Evolutionary conservation across 371 early-diverging fungal genomes (phyloP), one percentile per base, ranked within the genome.

Genomic region (Apophysomyces trapeziformis): DNA sequence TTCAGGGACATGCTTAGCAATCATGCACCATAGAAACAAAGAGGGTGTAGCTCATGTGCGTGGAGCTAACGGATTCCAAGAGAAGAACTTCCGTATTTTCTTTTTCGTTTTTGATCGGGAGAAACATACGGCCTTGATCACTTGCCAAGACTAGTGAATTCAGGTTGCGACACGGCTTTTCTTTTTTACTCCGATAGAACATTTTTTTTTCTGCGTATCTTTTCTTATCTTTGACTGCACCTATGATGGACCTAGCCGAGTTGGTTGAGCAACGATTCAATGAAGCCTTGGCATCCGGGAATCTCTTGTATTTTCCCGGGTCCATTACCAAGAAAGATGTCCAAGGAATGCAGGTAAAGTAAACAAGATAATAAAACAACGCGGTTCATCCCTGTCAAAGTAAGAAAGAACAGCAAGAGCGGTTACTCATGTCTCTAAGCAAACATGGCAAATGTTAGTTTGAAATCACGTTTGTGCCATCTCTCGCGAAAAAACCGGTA

Each of bases 381-480:
- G 45, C 21, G 59, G 9, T 11, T 13, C 39, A 18, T 60, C 26
- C 8, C 38, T 58, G 41, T 50, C 26, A 9, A 7, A 14, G 26
- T n/a, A 11, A 47, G 12, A n/a, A 59, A 26, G 9, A 38, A 1
- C 7, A 58, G 36, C 6, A 41, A n/a, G 44, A 41, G 9, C 18
- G 35, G 35, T 43, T 32, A 26, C 35, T 54, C 9, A 11, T 21
- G 36, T 37, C 21, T 21, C 54, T 8, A 46, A 54, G 50, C 7
- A 50, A 64, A 37, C 21, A 35, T 26, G 32, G 32, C 32, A 26
- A 26, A 39, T 14, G 16, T 38, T 38, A 83, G 78, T 80, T 78
- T 60, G 75, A 84, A 46, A 71, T 87, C 59, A 76, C 75, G n/a
- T 72, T 75, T 65, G 87, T 82, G 2, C 87, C 87, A 7, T 66